Percentiles rank a stretch among this genome's conserved stretches.
Evolutionary conservation across 2,329 filamentous ascomycete genomes (phyloP).

Genomic region (Penicillium sclerotigenum): DNA sequence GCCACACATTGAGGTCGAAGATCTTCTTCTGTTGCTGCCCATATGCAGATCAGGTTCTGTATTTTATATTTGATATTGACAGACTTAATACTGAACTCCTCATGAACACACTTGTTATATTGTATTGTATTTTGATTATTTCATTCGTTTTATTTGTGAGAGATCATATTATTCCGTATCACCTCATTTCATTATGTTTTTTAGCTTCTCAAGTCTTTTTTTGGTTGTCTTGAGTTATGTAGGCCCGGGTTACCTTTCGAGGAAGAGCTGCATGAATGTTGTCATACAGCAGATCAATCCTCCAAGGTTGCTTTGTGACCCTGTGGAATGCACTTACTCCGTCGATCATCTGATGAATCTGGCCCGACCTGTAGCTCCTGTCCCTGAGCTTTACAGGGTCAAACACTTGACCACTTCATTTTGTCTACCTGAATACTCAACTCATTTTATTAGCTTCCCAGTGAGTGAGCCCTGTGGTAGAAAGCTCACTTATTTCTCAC

Average conservation of each 20-base stretch:
- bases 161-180: background rate
- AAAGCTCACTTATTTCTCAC: background rate
- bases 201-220: too few relatives aligned
- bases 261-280: background rate
- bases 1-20: too few relatives aligned
- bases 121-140: too few relatives aligned
- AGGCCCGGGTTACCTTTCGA: background rate
- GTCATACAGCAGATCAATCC: background rate
- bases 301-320: background rate
- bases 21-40: too few relatives aligned
- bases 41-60: too few relatives aligned
- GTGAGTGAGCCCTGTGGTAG: background rate
- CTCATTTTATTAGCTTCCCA: background rate
- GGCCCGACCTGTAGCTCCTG: background rate
- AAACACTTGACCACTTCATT: background rate
- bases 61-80: too few relatives aligned
- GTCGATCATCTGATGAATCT: background rate
- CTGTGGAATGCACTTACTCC: background rate
- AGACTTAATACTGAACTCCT: too few relatives aligned
- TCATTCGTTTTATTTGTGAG: too few relatives aligned
- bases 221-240: background rate
- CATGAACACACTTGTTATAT: too few relatives aligned
- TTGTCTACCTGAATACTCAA: background rate
- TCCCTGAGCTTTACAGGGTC: background rate
- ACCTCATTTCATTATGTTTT: background rate